These are phyloP conservation scores for Oryza rufipogon DNA, from an alignment of 176 grass and related monocot species.

Conservation along the genomic window DNA sequence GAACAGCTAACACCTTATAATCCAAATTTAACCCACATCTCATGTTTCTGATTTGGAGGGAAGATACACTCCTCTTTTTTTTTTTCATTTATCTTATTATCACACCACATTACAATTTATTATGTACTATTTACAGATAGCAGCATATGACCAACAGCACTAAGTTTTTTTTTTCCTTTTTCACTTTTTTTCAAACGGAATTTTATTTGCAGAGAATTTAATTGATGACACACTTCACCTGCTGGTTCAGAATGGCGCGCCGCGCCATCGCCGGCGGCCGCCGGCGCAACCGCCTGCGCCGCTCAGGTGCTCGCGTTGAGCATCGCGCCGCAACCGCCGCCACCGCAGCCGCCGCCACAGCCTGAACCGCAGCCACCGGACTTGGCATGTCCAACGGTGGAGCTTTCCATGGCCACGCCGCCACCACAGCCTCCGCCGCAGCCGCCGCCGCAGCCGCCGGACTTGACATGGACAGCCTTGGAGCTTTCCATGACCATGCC, in stretches of 20 bases:
- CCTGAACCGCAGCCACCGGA: background rate
- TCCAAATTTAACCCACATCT: background rate
- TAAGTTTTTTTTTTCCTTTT: background rate
- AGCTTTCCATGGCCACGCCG: too few species aligned
- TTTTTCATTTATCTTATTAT: background rate
- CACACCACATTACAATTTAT: background rate
- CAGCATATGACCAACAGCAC: background rate
- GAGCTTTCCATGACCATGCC: too few species aligned
- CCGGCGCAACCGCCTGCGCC: too few species aligned
- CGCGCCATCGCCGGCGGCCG: too few species aligned
- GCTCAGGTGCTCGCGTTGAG: background rate
- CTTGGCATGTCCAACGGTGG: too few species aligned
- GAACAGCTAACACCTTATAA: too few species aligned
- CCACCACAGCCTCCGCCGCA: too few species aligned
- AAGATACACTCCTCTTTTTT: background rate
- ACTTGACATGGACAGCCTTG: too few species aligned
- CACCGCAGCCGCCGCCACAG: background rate
- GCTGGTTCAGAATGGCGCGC: too few species aligned
- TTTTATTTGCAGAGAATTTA: background rate
- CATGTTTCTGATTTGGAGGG: background rate
- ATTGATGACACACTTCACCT: background rate
- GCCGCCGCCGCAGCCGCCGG: too few species aligned
- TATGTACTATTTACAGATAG: background rate
- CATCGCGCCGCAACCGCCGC: background rate
- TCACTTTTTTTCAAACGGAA: too few species aligned